A percentile compares a stretch with the other conserved stretches of the same genome.
Evolutionary conservation across 331 rosid genomes (phyloP).

Genomic region (Prunus yedoensis): DNA sequence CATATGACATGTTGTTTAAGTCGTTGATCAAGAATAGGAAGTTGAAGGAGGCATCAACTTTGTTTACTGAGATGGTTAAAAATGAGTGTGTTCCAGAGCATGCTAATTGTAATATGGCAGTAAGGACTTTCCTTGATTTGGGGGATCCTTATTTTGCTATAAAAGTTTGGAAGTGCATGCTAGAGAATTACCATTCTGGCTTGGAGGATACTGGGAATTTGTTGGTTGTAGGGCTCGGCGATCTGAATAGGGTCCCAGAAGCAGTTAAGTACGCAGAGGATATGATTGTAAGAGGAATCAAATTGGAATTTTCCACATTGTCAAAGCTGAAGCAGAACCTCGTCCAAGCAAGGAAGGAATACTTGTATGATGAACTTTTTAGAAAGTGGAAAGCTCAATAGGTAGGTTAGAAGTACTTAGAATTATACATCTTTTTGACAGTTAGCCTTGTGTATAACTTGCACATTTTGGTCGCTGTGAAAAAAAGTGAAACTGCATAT

Average conservation of each 20-base stretch:
- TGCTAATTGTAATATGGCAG: conserved; percentile 47
- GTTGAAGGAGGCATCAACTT: conserved; percentile 36
- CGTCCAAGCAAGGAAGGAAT: conserved; percentile 42
- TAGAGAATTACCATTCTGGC: conserved; percentile 41
- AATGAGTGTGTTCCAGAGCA: conserved; percentile 60
- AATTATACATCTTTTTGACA: background rate
- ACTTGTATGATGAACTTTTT: conserved; percentile 47
- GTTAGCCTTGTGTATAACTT: background rate
- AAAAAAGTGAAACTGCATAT: background rate
- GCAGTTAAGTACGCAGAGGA: conserved; percentile 72
- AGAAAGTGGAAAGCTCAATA: conserved; percentile 47
- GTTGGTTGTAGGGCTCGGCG: conserved; percentile 46
- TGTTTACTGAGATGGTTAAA: conserved; percentile 61
- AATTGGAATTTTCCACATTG: conserved; percentile 47
- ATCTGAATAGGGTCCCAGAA: conserved; percentile 50
- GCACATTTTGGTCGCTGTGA: background rate
- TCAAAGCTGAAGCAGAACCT: conserved; percentile 59
- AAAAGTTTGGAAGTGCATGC: conserved; percentile 60
- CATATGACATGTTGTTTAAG: conserved; percentile 53
- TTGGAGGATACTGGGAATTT: conserved; percentile 50
- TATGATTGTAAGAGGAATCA: conserved; percentile 58
- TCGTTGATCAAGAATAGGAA: conserved; percentile 46
- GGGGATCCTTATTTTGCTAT: conserved; percentile 48
- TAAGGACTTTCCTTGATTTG: conserved; percentile 45
- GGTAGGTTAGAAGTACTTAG: conserved; percentile 7